phyloP scores from a whole-genome alignment of 2,329 filamentous ascomycete species.

The Waltergamsia citrina region DNA sequence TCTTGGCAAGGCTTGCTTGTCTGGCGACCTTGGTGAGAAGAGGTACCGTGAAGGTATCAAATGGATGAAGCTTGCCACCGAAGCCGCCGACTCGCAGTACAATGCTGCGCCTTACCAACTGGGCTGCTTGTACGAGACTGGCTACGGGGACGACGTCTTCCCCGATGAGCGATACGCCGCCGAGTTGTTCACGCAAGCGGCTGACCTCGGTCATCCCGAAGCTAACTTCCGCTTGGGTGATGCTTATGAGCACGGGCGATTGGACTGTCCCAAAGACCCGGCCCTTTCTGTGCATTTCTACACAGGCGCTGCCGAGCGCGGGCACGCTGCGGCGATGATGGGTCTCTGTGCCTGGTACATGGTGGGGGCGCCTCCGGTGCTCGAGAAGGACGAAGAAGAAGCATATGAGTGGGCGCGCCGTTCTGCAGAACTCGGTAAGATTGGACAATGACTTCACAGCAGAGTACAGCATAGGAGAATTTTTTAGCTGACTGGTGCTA shows the following conservation, averaged over 20 bases:
- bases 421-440: slow-evolving; percentile 76
- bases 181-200: slow-evolving; percentile 88
- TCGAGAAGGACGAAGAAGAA: slow-evolving; percentile 93
- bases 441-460: background rate
- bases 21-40: slow-evolving; percentile 79
- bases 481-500: background rate
- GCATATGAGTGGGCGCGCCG: slow-evolving; percentile 92
- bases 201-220: slow-evolving; percentile 81
- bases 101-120: slow-evolving; percentile 89
- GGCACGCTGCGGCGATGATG: slow-evolving; percentile 90
- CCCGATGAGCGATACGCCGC: slow-evolving; percentile 83
- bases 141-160: slow-evolving; percentile 93
- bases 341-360: slow-evolving; percentile 98
- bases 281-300: slow-evolving; percentile 96
- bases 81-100: slow-evolving; percentile 85
- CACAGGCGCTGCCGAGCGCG: slow-evolving; percentile 78
- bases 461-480: background rate
- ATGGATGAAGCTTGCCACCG: slow-evolving; percentile 89
- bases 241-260: slow-evolving; percentile 85
- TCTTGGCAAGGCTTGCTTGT: slow-evolving; percentile 81
- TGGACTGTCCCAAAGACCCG: slow-evolving; percentile 83
- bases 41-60: slow-evolving; percentile 87
- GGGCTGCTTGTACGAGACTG: slow-evolving; percentile 77
- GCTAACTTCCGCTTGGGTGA: slow-evolving; percentile 88
- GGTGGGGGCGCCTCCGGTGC: slow-evolving; percentile 81